Evolutionary conservation across 106 monocot genomes (phyloP).

Genomic region (Chionographis japonica): DNA sequence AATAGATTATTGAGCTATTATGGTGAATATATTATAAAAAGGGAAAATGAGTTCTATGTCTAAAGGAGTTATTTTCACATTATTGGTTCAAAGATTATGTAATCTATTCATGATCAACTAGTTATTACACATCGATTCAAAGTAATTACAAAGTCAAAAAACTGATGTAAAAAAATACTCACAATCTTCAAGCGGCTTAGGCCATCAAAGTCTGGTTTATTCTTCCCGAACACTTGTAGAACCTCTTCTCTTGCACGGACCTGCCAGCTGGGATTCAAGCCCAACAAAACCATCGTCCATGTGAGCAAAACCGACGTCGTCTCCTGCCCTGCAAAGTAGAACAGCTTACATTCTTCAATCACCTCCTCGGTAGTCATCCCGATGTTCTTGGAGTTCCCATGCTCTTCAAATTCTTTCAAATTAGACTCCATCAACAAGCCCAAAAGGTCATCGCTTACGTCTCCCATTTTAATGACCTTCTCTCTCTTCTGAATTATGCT

Average conservation of each 20-base stretch:
- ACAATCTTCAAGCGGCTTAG: constrained; percentile 38
- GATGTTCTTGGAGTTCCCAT: constrained; percentile 8
- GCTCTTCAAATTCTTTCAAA: constrained; percentile 5
- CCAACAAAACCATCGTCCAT: constrained; percentile 40
- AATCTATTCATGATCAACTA: not conserved
- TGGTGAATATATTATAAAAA: no score
- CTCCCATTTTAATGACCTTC: constrained; percentile 10
- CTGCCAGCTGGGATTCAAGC: constrained; percentile 46
- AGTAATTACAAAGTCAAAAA: not conserved
- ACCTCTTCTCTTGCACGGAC: constrained; percentile 48
- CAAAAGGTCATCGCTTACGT: constrained; percentile 12
- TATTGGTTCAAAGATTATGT: no score
- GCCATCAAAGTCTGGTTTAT: constrained; percentile 27
- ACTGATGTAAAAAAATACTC: constrained; percentile 13
- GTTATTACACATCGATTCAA: no score
- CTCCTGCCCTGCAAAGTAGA: constrained; percentile 54
- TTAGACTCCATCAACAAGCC: constrained; percentile 33
- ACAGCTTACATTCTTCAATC: constrained; percentile 48
- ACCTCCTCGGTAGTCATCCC: constrained; percentile 46
- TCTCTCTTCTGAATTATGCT: constrained; percentile 18
- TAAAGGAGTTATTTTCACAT: no score
- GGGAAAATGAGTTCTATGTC: no score
- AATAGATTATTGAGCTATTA: no score
- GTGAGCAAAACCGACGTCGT: constrained; percentile 38
- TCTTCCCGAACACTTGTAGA: constrained; percentile 30